These are phyloP conservation scores for Picochlorum sp. DNA, from an alignment of 139 green algal genomes.

Conservation along the genomic window DNA sequence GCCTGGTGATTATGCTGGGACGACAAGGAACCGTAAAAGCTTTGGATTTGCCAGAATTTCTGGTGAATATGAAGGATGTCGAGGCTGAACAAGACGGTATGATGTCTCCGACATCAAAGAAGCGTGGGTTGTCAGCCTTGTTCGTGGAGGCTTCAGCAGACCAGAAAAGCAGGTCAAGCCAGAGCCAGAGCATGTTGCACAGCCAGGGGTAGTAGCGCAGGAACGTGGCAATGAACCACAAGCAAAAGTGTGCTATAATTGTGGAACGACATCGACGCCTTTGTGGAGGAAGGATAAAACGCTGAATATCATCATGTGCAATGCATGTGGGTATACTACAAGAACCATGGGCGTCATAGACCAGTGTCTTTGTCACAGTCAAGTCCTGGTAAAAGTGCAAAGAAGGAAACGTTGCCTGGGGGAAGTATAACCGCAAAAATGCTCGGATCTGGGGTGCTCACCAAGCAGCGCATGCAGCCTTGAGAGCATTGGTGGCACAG, in stretches of 20 bases:
- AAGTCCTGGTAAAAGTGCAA: background rate
- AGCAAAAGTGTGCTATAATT: constrained; percentile 47
- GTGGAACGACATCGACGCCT: constrained; percentile 53
- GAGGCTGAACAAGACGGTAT: background rate
- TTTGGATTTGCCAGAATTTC: background rate
- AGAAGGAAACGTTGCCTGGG: background rate
- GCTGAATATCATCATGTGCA: constrained; percentile 53
- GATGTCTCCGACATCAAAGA: background rate
- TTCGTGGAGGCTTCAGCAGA: no score
- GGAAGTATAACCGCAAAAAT: background rate
- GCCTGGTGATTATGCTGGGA: background rate
- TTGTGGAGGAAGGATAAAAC: constrained; percentile 60
- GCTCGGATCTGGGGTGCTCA: background rate
- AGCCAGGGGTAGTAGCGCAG: background rate
- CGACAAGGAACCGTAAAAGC: background rate
- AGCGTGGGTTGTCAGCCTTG: background rate
- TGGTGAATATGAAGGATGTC: constrained; percentile 4
- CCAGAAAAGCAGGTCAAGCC: background rate
- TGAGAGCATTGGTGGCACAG: background rate
- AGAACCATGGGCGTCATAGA: constrained; percentile 51
- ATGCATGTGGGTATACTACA: constrained; percentile 68
- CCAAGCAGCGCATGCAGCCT: background rate
- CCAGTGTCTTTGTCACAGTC: constrained; percentile 23
- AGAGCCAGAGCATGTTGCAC: background rate
- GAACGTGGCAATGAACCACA: background rate